Evolutionary conservation across 257 asterid species (phyloP).

Genomic region (Orobanche coerulescens): DNA sequence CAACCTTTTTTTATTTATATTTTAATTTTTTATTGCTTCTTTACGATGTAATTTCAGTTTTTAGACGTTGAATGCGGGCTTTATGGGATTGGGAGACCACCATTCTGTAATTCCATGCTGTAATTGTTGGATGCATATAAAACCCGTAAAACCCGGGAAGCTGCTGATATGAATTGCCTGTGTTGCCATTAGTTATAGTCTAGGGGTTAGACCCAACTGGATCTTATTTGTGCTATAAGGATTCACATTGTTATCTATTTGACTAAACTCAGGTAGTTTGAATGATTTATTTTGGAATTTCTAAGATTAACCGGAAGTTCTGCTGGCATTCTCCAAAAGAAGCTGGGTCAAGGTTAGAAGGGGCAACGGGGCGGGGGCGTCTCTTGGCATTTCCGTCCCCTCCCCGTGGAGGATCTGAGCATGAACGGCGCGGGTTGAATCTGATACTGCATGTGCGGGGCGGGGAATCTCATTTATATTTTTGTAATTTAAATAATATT

Average conservation of each 20-base stretch:
- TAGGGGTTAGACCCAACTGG: conserved; percentile 17
- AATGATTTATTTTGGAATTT: not conserved
- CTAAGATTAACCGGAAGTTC: not conserved
- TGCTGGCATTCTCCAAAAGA: not conserved
- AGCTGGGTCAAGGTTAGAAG: too few relatives aligned
- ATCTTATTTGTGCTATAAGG: conserved; percentile 5
- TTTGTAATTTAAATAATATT: too few relatives aligned
- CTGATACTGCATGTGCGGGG: too few relatives aligned
- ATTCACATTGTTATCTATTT: not conserved
- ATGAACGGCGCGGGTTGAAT: too few relatives aligned
- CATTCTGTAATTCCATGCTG: not conserved
- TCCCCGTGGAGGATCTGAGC: too few relatives aligned
- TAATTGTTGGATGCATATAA: not conserved
- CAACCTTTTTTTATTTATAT: not conserved
- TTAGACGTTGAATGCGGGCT: conserved; percentile 1
- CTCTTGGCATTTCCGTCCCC: too few relatives aligned
- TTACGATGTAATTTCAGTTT: not conserved
- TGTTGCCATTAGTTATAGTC: conserved; percentile 14
- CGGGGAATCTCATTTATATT: too few relatives aligned
- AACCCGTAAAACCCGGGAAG: not conserved
- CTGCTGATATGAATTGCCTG: not conserved
- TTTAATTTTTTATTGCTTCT: not conserved
- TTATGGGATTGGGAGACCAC: not conserved
- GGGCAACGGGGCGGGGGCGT: too few relatives aligned
- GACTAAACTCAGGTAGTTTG: not conserved